phyloP scores from a whole-genome alignment of 2,329 filamentous ascomycete species.

The Ceratocystis ficicola region DNA sequence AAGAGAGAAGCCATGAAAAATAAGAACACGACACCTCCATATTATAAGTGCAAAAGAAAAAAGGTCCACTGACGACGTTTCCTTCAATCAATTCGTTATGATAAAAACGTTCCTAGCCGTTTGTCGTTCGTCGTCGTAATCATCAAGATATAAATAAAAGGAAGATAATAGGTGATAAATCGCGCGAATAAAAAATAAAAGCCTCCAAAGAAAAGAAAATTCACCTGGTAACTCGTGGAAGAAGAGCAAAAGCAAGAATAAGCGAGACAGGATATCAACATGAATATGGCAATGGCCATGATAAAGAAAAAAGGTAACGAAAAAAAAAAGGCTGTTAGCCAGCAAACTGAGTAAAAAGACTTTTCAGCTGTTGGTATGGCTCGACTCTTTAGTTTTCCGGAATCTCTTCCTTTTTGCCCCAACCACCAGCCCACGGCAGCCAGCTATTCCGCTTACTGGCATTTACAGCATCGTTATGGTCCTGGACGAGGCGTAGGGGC shows the following conservation, averaged over 20 bases:
- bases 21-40: not conserved
- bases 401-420: conserved; percentile 40
- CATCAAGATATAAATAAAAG: conserved; percentile 14
- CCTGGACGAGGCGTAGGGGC: conserved; percentile 76
- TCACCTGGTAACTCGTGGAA: not conserved
- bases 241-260: conserved; percentile 2
- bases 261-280: not conserved
- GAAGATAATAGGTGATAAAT: not conserved
- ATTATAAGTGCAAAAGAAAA: conserved; percentile 4
- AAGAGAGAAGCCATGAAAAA: not conserved
- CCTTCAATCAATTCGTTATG: not conserved
- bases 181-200: conserved; percentile 6
- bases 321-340: not conserved
- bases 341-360: not conserved
- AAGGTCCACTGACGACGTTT: not conserved
- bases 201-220: not conserved
- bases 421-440: conserved; percentile 47
- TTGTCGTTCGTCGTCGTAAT: not conserved
- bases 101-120: not conserved
- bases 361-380: not conserved
- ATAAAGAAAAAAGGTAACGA: conserved; percentile 4
- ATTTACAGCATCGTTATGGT: conserved; percentile 45
- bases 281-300: not conserved
- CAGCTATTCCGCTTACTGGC: conserved; percentile 51
- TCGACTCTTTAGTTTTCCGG: conserved; percentile 2